These are phyloP conservation scores for Eucalyptus marginata DNA, from an alignment of 345 rosid species.

Conservation along the genomic window DNA sequence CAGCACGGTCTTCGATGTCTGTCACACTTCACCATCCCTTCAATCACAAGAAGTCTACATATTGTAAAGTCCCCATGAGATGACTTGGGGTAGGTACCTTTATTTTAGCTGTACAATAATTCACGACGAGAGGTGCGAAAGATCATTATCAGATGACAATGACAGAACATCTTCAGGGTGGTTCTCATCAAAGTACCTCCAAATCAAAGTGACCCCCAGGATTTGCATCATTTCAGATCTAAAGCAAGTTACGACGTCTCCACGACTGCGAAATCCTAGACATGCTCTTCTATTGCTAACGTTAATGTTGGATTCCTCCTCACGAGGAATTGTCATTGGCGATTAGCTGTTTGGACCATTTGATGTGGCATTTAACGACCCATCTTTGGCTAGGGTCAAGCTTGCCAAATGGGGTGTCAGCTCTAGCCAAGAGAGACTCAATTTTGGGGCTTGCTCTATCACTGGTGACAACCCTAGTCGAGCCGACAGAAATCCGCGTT, in stretches of 20 bases:
- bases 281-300: background rate
- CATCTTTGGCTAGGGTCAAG: background rate
- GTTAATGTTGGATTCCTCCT: background rate
- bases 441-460: background rate
- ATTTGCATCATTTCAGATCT: background rate
- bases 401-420: background rate
- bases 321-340: fast-evolving
- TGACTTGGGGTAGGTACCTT: background rate
- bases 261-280: background rate
- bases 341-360: background rate
- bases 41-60: background rate
- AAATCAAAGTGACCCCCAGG: background rate
- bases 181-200: background rate
- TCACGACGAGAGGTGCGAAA: background rate
- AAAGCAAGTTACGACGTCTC: background rate
- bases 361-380: background rate
- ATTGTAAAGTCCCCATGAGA: background rate
- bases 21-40: background rate
- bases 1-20: background rate
- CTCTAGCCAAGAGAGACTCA: background rate
- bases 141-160: background rate
- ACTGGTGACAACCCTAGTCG: fast-evolving
- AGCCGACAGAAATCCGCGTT: fast-evolving
- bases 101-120: background rate
- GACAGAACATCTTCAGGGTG: background rate